Base-by-base conservation (phyloP, 2,329 filamentous ascomycete species). In the Fusarium sp. region DNA sequence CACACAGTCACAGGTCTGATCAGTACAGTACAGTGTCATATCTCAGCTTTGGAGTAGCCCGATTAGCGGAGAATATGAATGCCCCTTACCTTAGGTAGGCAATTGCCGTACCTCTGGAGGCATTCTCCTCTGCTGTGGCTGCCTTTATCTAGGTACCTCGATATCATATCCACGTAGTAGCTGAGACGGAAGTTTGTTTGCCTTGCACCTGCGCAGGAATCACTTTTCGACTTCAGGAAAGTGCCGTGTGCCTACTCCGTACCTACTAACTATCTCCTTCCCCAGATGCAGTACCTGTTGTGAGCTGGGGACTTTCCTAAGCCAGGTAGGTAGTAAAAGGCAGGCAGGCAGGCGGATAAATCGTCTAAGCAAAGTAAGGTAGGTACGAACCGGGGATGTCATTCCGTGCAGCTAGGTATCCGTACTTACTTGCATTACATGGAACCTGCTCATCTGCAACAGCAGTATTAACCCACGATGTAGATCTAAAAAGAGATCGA, bases 401-500 rank as follows among this genome's bases (percentile, higher is more conserved):
- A 28, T 67, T 63, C 62, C 62, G 58, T 70, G 46, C 57, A 59
- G 56, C 45, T 37, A n/a, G 34, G 34, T 12, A 37, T 34, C 32
- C 34, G 34, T 37, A n/a, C 18, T 37, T 41, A 41, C 42, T 56
- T 43, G 20, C 60, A 60, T 18, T 34, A 30, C 55, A 43, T 37
- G 34, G 18, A 37, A 20, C 27, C 32, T 23, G 58, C 40, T 41
- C 46, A 61, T 41, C 25, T 7, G 7, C 21, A 23, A 27, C 16
- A 20, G n/a, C 46, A 47, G 23, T 18, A 20, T 28, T 37, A 48
- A 40, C 48, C 23, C 30, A 55, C 48, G 21, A 21, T 41, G 27
- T 27, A 45, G 8, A 37, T 40, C 12, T 20, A n/a, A 27, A 18
- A 25, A 40, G 18, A 23, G 14, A 16, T 11, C 41, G 8, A 25